Conservation (phyloP, 768 basidiomycete genomes). For the Tulasnella sp. region DNA sequence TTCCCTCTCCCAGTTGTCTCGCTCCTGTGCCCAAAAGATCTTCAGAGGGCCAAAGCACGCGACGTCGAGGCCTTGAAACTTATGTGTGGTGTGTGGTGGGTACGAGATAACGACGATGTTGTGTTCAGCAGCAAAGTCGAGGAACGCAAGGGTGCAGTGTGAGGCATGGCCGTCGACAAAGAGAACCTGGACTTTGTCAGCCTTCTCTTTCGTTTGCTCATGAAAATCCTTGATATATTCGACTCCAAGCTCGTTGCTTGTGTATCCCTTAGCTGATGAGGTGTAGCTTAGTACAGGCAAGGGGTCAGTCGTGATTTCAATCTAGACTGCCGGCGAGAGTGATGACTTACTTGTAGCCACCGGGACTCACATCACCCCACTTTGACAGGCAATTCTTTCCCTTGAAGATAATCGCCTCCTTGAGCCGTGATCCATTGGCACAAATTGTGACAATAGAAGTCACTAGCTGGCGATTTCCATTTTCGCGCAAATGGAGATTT, state of each 20-base stretch:
- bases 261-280: slow-evolving; percentile 43
- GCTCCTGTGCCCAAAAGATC: slow-evolving; percentile 35
- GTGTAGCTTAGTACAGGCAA: slow-evolving; percentile 34
- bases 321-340: neutral
- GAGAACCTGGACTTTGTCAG: slow-evolving; percentile 38
- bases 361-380: slow-evolving; percentile 27
- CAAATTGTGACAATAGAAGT: slow-evolving; percentile 28
- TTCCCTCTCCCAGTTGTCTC: slow-evolving; percentile 35
- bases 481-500: neutral
- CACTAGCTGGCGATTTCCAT: slow-evolving; percentile 27
- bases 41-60: slow-evolving; percentile 37
- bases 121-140: slow-evolving; percentile 35
- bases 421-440: slow-evolving; percentile 12
- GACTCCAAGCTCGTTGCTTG: slow-evolving; percentile 41
- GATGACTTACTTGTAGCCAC: neutral
- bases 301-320: neutral
- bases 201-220: slow-evolving; percentile 41
- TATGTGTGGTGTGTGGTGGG: slow-evolving; percentile 47
- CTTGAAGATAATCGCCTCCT: slow-evolving; percentile 28
- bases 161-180: slow-evolving; percentile 50
- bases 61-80: slow-evolving; percentile 29
- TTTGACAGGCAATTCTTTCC: slow-evolving; percentile 1
- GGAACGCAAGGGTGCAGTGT: slow-evolving; percentile 43
- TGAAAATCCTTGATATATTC: slow-evolving; percentile 46
- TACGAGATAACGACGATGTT: slow-evolving; percentile 47